These are phyloP conservation scores for Quercus robur DNA, from an alignment of 306 rosid species.

Conservation along the genomic window DNA sequence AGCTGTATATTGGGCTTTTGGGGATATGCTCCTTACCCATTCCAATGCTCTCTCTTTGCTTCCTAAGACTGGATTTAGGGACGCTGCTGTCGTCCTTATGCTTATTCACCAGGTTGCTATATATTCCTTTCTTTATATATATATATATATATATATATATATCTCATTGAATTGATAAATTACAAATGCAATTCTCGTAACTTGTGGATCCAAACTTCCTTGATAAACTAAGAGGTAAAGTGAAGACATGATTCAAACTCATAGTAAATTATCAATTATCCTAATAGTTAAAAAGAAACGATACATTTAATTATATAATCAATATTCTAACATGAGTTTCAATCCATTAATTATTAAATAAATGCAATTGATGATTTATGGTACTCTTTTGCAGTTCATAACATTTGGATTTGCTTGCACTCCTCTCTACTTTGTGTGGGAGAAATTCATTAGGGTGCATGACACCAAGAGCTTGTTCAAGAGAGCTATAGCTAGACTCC, in stretches of 20 bases:
- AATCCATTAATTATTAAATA: too few species aligned
- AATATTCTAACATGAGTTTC: too few species aligned
- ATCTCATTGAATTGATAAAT: too few species aligned
- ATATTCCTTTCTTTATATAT: background rate
- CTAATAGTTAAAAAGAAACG: too few species aligned
- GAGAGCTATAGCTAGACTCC: slow-evolving; percentile 80
- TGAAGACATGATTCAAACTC: too few species aligned
- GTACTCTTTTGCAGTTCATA: slow-evolving; percentile 58
- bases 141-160: too few species aligned
- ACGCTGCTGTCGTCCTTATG: slow-evolving; percentile 85
- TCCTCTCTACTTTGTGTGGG: slow-evolving; percentile 98
- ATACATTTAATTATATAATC: too few species aligned
- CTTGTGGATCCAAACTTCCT: too few species aligned
- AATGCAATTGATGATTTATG: background rate
- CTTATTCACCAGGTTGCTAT: slow-evolving; percentile 87
- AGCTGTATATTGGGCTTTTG: slow-evolving; percentile 96
- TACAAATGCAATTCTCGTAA: too few species aligned
- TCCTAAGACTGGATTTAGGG: slow-evolving; percentile 73
- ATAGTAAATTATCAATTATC: too few species aligned
- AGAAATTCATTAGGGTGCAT: slow-evolving; percentile 78
- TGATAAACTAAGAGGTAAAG: too few species aligned
- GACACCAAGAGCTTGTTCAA: slow-evolving; percentile 80
- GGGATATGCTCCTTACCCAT: slow-evolving; percentile 85
- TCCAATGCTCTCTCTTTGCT: slow-evolving; percentile 88
- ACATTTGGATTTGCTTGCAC: slow-evolving; percentile 99